These are phyloP conservation scores for Colletotrichum tropicicola DNA, from an alignment of 2,329 filamentous ascomycete genomes.

Conservation along the genomic window DNA sequence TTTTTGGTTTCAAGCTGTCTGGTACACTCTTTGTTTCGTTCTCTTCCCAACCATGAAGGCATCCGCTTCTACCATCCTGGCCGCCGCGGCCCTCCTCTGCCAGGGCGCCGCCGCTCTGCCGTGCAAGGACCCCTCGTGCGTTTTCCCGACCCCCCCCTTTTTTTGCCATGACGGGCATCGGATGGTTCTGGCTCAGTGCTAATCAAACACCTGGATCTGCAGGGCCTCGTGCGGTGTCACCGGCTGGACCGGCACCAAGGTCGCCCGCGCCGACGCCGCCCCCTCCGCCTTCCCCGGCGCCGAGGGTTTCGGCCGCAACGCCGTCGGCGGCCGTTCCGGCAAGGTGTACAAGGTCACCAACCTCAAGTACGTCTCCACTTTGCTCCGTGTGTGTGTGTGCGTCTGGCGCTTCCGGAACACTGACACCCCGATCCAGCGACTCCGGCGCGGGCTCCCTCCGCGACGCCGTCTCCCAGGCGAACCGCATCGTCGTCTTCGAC, in stretches of 20 bases:
- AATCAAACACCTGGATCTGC: background rate
- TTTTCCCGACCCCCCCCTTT: too few relatives aligned
- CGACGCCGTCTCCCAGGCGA: slow-evolving; percentile 56
- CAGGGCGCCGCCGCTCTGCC: slow-evolving; percentile 10
- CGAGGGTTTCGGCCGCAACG: slow-evolving; percentile 57
- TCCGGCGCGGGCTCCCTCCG: slow-evolving; percentile 57
- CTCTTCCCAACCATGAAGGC: slow-evolving; percentile 16
- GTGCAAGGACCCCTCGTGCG: slow-evolving; percentile 21
- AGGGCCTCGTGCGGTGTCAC: background rate
- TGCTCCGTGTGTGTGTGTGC: background rate
- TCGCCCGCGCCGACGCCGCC: slow-evolving; percentile 11
- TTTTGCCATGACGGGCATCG: background rate
- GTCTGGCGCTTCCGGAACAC: background rate
- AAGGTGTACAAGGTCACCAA: slow-evolving; percentile 59
- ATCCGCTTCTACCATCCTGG: slow-evolving; percentile 6
- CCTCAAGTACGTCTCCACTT: slow-evolving; percentile 42
- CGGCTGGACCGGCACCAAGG: slow-evolving; percentile 11
- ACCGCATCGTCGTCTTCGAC: slow-evolving; percentile 59
- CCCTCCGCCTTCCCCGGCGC: slow-evolving; percentile 57
- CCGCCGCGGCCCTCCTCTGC: slow-evolving; percentile 5
- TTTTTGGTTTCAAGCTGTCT: slow-evolving; percentile 10
- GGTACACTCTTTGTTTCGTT: slow-evolving; percentile 16
- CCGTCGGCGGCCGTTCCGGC: slow-evolving; percentile 55
- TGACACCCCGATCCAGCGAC: slow-evolving; percentile 40
- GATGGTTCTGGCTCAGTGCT: background rate